These are phyloP conservation scores for Casuarina cunninghamiana DNA, from an alignment of 306 rosid genomes.

Conservation along the genomic window DNA sequence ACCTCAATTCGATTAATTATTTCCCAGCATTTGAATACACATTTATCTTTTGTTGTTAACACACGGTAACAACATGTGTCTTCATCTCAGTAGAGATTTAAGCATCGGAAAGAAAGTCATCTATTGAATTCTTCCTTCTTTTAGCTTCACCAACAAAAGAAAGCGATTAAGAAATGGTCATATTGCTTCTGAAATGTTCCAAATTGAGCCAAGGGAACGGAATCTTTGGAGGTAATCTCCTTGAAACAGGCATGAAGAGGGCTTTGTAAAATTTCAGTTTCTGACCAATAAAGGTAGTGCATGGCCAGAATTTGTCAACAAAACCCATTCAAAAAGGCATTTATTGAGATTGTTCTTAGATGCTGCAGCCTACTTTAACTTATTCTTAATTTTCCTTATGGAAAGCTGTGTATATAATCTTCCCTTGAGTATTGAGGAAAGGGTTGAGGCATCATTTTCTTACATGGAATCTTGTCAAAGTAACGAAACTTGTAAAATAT, in stretches of 20 bases:
- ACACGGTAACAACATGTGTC: too few species aligned
- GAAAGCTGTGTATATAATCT: neutral
- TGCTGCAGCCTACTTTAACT: neutral
- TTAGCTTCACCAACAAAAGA: neutral
- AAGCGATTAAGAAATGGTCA: neutral
- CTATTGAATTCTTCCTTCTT: neutral
- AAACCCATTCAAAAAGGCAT: too few species aligned
- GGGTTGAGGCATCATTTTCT: slow-evolving; percentile 9
- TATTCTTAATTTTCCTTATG: neutral
- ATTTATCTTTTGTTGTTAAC: too few species aligned
- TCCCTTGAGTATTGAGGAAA: neutral
- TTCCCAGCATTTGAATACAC: too few species aligned
- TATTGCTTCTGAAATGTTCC: neutral
- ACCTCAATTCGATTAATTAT: too few species aligned
- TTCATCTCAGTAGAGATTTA: too few species aligned
- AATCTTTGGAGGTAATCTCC: neutral
- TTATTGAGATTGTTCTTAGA: neutral
- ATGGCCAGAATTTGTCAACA: too few species aligned
- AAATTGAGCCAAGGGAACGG: neutral
- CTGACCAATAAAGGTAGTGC: neutral
- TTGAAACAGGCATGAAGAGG: neutral
- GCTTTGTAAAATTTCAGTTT: neutral
- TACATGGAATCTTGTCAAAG: slow-evolving; percentile 3
- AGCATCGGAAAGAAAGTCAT: neutral
- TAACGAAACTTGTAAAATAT: slow-evolving; percentile 17